Evolutionary conservation across 2,329 filamentous ascomycete species (phyloP), one percentile per base, ranked within the genome.

Genomic region (Cladosporium sp.): DNA sequence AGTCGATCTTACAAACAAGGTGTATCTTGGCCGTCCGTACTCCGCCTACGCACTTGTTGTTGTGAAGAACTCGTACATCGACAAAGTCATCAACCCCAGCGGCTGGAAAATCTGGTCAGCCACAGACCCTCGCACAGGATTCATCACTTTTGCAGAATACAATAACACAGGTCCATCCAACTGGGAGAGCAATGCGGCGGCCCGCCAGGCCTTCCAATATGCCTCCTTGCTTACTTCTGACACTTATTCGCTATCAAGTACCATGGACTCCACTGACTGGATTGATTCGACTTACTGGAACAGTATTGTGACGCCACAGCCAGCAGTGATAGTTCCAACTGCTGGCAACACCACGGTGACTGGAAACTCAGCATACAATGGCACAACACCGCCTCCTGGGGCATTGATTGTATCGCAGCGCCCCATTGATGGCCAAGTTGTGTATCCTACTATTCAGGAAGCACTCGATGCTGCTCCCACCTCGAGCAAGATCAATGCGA

Each of bases 221-320:
- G 70, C 70, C 16, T 79, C 77, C 0, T 72, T 80, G 18, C 69
- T 80, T 14, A 75, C 75, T 0, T 76, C 75, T 10, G 78, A 80
- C 46, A 72, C 73, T 44, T 78, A 77, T 66, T 53, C 70, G 14
- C 69, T 79, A 1, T 66, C 70, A 2, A 69, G 70, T 23, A 74
- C 77, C 0, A 78, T 79, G 76, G 76, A 76, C 52, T 75, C 73
- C 1, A 78, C 75, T 16, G 71, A 72, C 2, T 79, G 77, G 77
- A 79, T 79, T 37, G 77, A 79, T 65, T 73, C 74, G 72, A 78
- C 77, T 5, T 79, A 78, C 67, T 80, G 72, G 73, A 72, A 75
- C 62, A 74, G 74, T 0, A 79, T 80, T 21, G 66, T 69, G 4
- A 78, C 77, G 1, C 78, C 78, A 7, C 67, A 69, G 31, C 74